These are phyloP conservation scores for Ganoderma sinense DNA, from an alignment of 1,284 basidiomycete genomes.

Conservation along the genomic window DNA sequence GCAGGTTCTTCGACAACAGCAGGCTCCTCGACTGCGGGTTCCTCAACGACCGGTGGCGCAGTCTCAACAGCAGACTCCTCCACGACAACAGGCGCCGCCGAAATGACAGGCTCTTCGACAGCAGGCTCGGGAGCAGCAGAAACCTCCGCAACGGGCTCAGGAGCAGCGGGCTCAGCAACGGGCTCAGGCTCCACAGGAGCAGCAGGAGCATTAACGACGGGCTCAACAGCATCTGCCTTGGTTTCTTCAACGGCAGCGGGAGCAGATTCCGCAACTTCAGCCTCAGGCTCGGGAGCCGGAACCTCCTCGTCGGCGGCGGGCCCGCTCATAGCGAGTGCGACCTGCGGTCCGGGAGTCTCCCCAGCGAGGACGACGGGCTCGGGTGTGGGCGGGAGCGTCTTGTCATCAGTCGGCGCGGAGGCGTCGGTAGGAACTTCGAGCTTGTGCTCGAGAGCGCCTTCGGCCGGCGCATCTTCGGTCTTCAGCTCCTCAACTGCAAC, in stretches of 20 bases:
- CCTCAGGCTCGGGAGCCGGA: constrained; percentile 11
- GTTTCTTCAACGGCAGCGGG: background rate
- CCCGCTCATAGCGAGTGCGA: constrained; percentile 42
- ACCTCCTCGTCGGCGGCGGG: constrained; percentile 31
- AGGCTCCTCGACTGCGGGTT: background rate
- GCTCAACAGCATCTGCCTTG: background rate
- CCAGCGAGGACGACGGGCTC: constrained; percentile 45
- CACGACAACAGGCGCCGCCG: background rate
- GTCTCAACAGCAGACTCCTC: background rate
- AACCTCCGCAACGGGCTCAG: background rate
- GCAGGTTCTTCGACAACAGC: background rate
- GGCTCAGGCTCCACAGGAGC: constrained; percentile 9
- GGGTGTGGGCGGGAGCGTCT: constrained; percentile 40
- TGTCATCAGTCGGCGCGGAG: constrained; percentile 4
- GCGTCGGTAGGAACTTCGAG: background rate
- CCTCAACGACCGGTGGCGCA: too few relatives aligned
- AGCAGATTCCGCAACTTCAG: background rate
- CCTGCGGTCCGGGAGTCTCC: constrained; percentile 47
- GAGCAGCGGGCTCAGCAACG: background rate
- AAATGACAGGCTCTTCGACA: background rate
- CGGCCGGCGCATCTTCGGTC: constrained; percentile 31
- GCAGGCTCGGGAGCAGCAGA: background rate
- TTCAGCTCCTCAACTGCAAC: constrained; percentile 33
- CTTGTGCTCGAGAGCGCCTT: constrained; percentile 19
- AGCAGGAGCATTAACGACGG: background rate